phyloP scores from a whole-genome alignment of 2,329 filamentous ascomycete genomes.

The Thielaviopsis musarum region DNA sequence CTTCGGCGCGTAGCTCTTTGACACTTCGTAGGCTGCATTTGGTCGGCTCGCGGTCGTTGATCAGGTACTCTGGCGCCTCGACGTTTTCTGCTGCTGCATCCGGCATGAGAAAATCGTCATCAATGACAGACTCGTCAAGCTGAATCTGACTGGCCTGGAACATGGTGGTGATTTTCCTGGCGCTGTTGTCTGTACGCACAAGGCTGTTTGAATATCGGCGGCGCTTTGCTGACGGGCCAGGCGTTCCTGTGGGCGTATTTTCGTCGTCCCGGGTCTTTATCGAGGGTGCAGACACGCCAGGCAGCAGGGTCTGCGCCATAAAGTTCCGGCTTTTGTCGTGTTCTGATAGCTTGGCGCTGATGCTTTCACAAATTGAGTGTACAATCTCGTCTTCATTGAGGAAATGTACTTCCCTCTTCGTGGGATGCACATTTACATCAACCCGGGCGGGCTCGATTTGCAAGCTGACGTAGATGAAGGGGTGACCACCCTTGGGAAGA shows the following conservation, averaged over 20 bases:
- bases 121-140: slow-evolving; percentile 4
- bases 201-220: slow-evolving; percentile 50
- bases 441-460: slow-evolving; percentile 85
- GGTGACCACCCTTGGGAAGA: slow-evolving; percentile 83
- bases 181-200: slow-evolving; percentile 72
- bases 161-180: slow-evolving; percentile 95
- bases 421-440: slow-evolving; percentile 95
- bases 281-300: slow-evolving; percentile 31
- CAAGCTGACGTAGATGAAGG: slow-evolving; percentile 81
- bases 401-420: slow-evolving; percentile 92
- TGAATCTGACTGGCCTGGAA: slow-evolving; percentile 35
- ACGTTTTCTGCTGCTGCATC: slow-evolving; percentile 29
- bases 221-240: slow-evolving; percentile 22
- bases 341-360: slow-evolving; percentile 60
- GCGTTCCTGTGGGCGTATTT: slow-evolving; percentile 18
- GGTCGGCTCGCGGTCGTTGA: slow-evolving; percentile 49
- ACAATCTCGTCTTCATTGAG: slow-evolving; percentile 95
- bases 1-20: slow-evolving; percentile 64
- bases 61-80: slow-evolving; percentile 42
- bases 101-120: slow-evolving; percentile 21
- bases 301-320: slow-evolving; percentile 78
- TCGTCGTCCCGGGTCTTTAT: slow-evolving; percentile 17
- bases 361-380: slow-evolving; percentile 64
- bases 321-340: slow-evolving; percentile 93
- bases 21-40: slow-evolving; percentile 66